phyloP scores from a whole-genome alignment of 257 asterid species.

The Solanum sitiens region DNA sequence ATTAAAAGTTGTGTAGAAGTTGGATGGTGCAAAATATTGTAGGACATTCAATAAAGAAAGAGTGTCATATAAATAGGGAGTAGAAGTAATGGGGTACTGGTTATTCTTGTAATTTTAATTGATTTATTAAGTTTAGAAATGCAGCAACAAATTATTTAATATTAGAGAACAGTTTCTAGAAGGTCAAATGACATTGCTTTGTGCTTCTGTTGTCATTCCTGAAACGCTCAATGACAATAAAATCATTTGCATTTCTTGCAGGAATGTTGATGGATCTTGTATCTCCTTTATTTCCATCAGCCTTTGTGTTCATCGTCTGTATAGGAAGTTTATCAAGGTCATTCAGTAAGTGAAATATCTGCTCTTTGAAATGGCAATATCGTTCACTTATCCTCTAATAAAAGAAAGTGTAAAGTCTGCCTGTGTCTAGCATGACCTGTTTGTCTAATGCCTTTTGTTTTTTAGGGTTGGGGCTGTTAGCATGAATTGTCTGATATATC shows the following conservation, averaged over 20 bases:
- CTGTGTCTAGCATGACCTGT: background rate
- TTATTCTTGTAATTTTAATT: background rate
- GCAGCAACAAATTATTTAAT: background rate
- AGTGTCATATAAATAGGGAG: background rate
- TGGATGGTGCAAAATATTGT: background rate
- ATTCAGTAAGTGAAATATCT: constrained; percentile 62
- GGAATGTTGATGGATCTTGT: constrained; percentile 99
- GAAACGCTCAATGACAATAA: background rate
- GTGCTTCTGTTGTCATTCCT: background rate
- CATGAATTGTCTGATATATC: background rate
- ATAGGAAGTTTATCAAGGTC: constrained; percentile 95
- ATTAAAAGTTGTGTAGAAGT: background rate
- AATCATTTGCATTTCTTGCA: constrained; percentile 23
- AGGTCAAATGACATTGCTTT: background rate
- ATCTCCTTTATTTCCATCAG: constrained; percentile 89
- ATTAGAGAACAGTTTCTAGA: background rate
- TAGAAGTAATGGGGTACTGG: background rate
- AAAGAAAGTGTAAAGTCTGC: background rate
- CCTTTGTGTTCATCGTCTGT: constrained; percentile 75
- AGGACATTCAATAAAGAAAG: background rate
- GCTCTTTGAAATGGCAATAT: background rate
- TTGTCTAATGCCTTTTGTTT: background rate
- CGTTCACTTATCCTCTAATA: background rate
- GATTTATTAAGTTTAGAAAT: background rate
- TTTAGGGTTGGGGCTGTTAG: background rate